Evolutionary conservation across 352 stramenopile species (phyloP).

Genomic region (Pilasporangium apinafurcum): DNA sequence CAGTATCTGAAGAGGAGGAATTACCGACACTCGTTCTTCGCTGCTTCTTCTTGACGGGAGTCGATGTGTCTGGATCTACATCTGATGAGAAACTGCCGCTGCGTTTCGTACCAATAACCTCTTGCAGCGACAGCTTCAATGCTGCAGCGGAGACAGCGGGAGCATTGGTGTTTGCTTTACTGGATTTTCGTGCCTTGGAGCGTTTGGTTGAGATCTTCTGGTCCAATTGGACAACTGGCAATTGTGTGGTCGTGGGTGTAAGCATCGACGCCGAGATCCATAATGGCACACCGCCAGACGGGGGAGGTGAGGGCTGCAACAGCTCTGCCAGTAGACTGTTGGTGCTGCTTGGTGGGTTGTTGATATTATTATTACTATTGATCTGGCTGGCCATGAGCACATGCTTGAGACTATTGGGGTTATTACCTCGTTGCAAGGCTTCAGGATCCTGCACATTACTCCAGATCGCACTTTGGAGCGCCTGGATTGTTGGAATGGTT

Average conservation of each 20-base stretch:
- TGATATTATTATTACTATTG: not conserved
- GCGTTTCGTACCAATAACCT: not conserved
- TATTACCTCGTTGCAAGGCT: no score
- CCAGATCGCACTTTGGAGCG: slow-evolving; percentile 16
- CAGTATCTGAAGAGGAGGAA: not conserved
- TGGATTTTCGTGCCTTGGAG: slow-evolving; percentile 4
- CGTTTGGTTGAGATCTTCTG: slow-evolving; percentile 8
- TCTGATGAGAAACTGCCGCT: not conserved
- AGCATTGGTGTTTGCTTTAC: not conserved
- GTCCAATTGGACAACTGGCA: slow-evolving; percentile 1
- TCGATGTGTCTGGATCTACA: no score
- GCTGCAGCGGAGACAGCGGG: not conserved
- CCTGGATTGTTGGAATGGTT: no score
- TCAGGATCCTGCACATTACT: no score
- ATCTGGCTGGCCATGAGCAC: slow-evolving; percentile 4
- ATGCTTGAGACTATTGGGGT: slow-evolving; percentile 4
- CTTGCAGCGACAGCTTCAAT: slow-evolving; percentile 3
- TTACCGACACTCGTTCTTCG: no score
- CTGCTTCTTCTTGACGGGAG: no score
- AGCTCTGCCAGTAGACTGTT: slow-evolving; percentile 1
- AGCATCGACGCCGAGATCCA: slow-evolving; percentile 13
- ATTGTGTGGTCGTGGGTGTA: slow-evolving; percentile 5
- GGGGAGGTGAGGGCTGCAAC: not conserved
- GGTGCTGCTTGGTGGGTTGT: not conserved
- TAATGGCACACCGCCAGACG: not conserved